Conservation (phyloP, 176 grass and related monocot genomes). For the Ananas comosus region DNA sequence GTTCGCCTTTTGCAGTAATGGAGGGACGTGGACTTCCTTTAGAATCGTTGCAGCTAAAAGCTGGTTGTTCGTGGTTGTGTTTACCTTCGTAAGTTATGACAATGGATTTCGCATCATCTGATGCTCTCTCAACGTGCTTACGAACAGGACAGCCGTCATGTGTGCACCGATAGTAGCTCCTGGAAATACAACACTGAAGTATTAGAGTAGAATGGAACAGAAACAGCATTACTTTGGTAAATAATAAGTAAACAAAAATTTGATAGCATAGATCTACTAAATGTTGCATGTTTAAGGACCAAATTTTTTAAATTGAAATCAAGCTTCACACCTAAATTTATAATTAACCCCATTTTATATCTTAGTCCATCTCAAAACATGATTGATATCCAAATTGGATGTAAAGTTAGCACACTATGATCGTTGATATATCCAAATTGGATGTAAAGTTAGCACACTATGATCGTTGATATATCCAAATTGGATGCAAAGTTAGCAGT, state of each 20-base stretch:
- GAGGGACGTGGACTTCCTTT: slow-evolving; percentile 23
- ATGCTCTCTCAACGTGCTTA: slow-evolving; percentile 87
- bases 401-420: background rate
- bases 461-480: too few relatives aligned
- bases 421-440: too few relatives aligned
- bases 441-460: background rate
- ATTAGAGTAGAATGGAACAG: background rate
- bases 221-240: background rate
- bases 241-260: background rate
- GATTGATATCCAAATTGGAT: background rate
- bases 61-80: slow-evolving; percentile 73
- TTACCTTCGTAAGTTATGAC: slow-evolving; percentile 96
- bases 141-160: slow-evolving; percentile 91
- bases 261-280: background rate
- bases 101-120: slow-evolving; percentile 69
- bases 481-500: too few relatives aligned
- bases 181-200: slow-evolving; percentile 24
- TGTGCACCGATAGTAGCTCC: slow-evolving; percentile 98
- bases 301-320: too few relatives aligned
- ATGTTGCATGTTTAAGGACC: too few relatives aligned
- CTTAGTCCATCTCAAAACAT: background rate
- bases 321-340: too few relatives aligned
- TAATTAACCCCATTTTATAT: background rate
- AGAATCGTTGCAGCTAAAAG: slow-evolving; percentile 28
- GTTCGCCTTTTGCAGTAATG: slow-evolving; percentile 22